Percentiles rank a stretch among this genome's conserved stretches.
These are phyloP conservation scores for Sarcomyxa edulis DNA, from an alignment of 768 basidiomycete genomes.

Conservation along the genomic window DNA sequence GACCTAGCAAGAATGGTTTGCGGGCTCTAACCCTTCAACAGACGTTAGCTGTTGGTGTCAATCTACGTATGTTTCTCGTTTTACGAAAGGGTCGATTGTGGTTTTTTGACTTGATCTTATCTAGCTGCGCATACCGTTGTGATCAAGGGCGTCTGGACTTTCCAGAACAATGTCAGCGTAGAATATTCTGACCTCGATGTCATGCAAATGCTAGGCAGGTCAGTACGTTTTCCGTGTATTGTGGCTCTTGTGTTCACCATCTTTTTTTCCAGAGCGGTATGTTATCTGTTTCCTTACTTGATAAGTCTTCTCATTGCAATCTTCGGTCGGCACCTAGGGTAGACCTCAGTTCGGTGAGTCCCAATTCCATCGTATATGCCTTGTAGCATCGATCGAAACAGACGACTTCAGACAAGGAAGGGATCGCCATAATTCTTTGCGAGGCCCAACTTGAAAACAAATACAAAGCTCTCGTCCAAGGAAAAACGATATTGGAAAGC, in stretches of 20 bases:
- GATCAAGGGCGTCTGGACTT: conserved; percentile 86
- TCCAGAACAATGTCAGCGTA: conserved; percentile 57
- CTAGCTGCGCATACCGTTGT: conserved; percentile 90
- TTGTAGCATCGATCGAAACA: too few species aligned
- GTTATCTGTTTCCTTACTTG: not conserved
- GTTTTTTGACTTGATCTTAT: conserved; percentile 1
- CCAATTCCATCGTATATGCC: not conserved
- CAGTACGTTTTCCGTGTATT: conserved; percentile 46
- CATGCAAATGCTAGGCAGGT: conserved; percentile 95
- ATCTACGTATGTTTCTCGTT: conserved; percentile 66
- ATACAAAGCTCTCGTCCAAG: conserved; percentile 64
- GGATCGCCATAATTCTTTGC: conserved; percentile 80
- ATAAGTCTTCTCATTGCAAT: conserved; percentile 2
- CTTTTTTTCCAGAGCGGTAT: too few species aligned
- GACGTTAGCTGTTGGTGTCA: conserved; percentile 96
- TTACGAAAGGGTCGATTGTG: too few species aligned
- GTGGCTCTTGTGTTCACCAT: not conserved
- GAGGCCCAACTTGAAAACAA: conserved; percentile 67
- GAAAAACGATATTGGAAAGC: conserved; percentile 79
- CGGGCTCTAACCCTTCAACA: conserved; percentile 22
- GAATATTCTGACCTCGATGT: conserved; percentile 94
- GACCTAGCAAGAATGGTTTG: too few species aligned
- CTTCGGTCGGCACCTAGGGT: conserved; percentile 39
- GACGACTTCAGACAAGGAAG: conserved; percentile 80
- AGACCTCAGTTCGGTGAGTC: conserved; percentile 81